phyloP scores from a whole-genome alignment of 306 rosid species.

The Corylus americana region DNA sequence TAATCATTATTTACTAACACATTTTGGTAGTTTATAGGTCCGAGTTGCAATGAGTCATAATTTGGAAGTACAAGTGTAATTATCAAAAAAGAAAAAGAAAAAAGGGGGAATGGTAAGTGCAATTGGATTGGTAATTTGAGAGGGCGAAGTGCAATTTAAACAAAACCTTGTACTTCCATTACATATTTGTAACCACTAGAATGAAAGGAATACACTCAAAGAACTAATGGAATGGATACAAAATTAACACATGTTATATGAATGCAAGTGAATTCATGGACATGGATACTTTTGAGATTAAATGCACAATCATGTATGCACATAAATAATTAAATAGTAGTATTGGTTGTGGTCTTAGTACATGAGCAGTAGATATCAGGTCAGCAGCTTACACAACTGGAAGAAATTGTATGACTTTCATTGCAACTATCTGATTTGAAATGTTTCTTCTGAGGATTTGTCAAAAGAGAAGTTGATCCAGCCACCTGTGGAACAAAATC shows the following conservation, averaged over 20 bases:
- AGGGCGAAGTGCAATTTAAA: too few species aligned
- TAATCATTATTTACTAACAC: too few species aligned
- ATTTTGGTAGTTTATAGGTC: too few species aligned
- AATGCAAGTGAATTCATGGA: not conserved
- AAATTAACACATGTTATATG: not conserved
- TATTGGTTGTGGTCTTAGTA: not conserved
- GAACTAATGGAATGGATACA: not conserved
- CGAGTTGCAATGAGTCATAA: too few species aligned
- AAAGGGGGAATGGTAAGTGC: too few species aligned
- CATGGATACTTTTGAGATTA: not conserved
- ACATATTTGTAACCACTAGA: not conserved
- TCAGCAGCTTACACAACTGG: constrained; percentile 49
- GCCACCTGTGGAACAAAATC: constrained; percentile 24
- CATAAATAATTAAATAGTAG: not conserved
- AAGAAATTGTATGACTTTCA: constrained; percentile 26
- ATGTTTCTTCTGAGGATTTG: constrained; percentile 28
- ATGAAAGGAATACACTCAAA: too few species aligned
- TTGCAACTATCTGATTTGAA: constrained; percentile 13
- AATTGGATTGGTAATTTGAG: too few species aligned
- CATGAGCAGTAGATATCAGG: not conserved
- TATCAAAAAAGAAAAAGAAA: too few species aligned
- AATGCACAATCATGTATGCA: constrained; percentile 1
- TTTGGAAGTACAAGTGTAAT: too few species aligned
- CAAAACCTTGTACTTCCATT: not conserved
- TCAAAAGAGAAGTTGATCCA: constrained; percentile 27